A percentile compares a stretch with the other conserved stretches of the same genome.
These are phyloP conservation scores for Cutaneotrichosporon sp. DNA, from an alignment of 1,284 basidiomycete genomes.

Conservation along the genomic window DNA sequence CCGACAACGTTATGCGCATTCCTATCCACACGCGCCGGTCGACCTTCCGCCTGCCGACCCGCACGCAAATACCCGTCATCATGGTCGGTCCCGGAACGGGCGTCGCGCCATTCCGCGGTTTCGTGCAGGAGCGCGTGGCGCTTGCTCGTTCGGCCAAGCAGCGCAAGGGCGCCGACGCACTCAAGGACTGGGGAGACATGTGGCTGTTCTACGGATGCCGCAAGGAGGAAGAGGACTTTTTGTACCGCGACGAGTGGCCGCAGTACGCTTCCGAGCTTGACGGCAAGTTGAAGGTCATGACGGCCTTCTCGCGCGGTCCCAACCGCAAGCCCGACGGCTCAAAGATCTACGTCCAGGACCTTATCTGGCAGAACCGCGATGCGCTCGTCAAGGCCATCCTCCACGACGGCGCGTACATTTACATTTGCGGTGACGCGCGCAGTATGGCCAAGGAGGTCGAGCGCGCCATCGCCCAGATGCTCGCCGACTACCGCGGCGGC, in stretches of 20 bases:
- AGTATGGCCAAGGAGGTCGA: slow-evolving; percentile 94
- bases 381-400: slow-evolving; percentile 80
- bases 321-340: slow-evolving; percentile 70
- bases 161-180: slow-evolving; percentile 80
- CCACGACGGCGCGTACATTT: slow-evolving; percentile 87
- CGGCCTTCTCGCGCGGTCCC: slow-evolving; percentile 80
- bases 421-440: slow-evolving; percentile 95
- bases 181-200: slow-evolving; percentile 91
- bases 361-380: slow-evolving; percentile 75
- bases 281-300: slow-evolving; percentile 83
- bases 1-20: slow-evolving; percentile 65
- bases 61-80: slow-evolving; percentile 95
- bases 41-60: slow-evolving; percentile 92
- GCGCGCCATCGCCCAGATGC: slow-evolving; percentile 71
- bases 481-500: slow-evolving; percentile 94
- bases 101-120: slow-evolving; percentile 97
- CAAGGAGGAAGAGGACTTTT: slow-evolving; percentile 75
- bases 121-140: slow-evolving; percentile 94
- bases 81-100: slow-evolving; percentile 98
- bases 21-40: slow-evolving; percentile 91
- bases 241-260: slow-evolving; percentile 94
- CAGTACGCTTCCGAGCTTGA: slow-evolving; percentile 76
- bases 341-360: slow-evolving; percentile 97
- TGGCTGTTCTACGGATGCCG: slow-evolving; percentile 95
- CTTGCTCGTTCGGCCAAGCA: slow-evolving; percentile 87